phyloP scores from a whole-genome alignment of 768 basidiomycete genomes.

The Baorangia bicolor region DNA sequence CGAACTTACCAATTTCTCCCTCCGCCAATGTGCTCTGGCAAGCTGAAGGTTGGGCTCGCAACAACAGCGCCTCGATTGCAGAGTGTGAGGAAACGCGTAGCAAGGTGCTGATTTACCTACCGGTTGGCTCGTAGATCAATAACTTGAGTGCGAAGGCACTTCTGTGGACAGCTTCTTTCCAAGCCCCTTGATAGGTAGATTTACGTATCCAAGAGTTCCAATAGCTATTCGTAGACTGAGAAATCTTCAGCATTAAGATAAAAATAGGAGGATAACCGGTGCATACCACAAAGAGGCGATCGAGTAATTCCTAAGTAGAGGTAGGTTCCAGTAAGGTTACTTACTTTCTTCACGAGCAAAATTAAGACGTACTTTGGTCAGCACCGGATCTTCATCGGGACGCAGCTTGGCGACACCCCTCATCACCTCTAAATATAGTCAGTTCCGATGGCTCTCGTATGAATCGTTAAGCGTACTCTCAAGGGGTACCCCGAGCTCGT shows the following conservation, averaged over 20 bases:
- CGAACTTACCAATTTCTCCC: slow-evolving; percentile 77
- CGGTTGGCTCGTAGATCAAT: slow-evolving; percentile 89
- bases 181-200: slow-evolving; percentile 87
- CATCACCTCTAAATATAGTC: slow-evolving; percentile 37
- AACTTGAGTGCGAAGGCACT: slow-evolving; percentile 94
- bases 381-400: slow-evolving; percentile 64
- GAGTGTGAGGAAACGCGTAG: neutral
- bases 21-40: slow-evolving; percentile 91
- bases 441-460: neutral
- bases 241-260: neutral
- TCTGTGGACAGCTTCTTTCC: slow-evolving; percentile 93
- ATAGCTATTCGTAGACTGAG: slow-evolving; percentile 69
- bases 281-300: slow-evolving; percentile 53
- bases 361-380: slow-evolving; percentile 52
- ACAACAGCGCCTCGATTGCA: slow-evolving; percentile 72
- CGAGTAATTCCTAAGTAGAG: slow-evolving; percentile 50
- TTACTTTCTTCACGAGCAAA: neutral
- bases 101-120: slow-evolving; percentile 30
- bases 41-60: slow-evolving; percentile 92
- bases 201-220: slow-evolving; percentile 91
- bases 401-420: slow-evolving; percentile 45
- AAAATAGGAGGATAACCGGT: neutral
- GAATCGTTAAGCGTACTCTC: slow-evolving; percentile 33
- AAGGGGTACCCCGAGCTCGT: slow-evolving; percentile 45
- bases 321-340: neutral